Evolutionary conservation across 805 yeast species (phyloP), one percentile per base, ranked within the genome.

Genomic region (Tetrapisispora phaffii): DNA sequence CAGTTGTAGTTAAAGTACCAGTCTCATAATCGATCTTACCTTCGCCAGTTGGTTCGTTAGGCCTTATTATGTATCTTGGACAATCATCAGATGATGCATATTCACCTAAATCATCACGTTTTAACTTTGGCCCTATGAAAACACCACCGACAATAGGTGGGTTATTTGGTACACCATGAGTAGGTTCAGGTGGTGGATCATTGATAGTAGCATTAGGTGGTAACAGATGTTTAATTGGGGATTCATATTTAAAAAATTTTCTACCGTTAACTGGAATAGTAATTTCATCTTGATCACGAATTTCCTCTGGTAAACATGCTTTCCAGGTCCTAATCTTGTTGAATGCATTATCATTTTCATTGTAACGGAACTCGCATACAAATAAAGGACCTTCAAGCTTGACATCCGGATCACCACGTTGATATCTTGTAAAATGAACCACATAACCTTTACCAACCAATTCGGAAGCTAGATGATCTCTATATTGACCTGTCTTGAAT

Each of bases 251-350:
- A 60, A 84, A 72, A 52, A 77, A 75, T 57, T 89, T 74, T 44
- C 85, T 77, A 47, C 77, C 79, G 45, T 73, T 69, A 42, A 90
- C 73, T 7, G 90, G 88, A 33, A 77, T 77, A 20, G 84, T 79
- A 29, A 85, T 83, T 57, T 89, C 97, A 56, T 85, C 90, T 44
- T 67, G 56, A 51, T 84, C 88, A 56, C 97, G 79, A 40, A 90
- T 84, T 64, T 90, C 97, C 65, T 93, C 97, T 0, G 98, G 98
- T 53, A 93, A 73, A 70, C 97, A 93, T 7, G 97, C 97, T 65
- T 87, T 90, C 98, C 98, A 93, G 2, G 98, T 90, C 59, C 97
- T 77, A 57, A 93, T 93, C 60, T 90, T 84, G 66, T 90, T 93
- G 72, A 93, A 93, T 24, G 81, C 81, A 63, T 86, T 85, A 56